Base-by-base conservation (phyloP, 495 filamentous ascomycete genomes). In the Lasiosphaeriaceae sp. region DNA sequence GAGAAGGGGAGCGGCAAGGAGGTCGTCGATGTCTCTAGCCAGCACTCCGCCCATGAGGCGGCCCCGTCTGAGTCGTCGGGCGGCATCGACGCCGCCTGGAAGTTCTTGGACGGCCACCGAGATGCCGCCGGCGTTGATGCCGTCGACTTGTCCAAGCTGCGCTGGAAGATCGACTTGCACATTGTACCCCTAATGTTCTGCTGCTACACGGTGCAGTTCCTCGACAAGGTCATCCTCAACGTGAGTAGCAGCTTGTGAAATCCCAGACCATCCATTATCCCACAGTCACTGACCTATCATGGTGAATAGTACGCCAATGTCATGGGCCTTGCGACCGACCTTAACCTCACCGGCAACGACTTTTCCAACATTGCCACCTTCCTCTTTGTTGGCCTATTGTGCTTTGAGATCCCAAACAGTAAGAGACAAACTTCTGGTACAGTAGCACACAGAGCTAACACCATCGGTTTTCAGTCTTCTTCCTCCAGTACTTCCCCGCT, bases 211-310 rank as follows among this genome's bases (percentile, higher is more conserved):
- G 73, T 87, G 67, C 85, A 87, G 66, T 86, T 85, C 61, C 68
- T 87, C 39, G 85, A 88, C 67, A 88, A 88, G 67, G 80, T 86
- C 41, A 74, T 81, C 11, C 70, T 86, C 56, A 86, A 86, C 52
- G 71, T 69, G 29, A 56, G 71, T 61, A 6, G 14, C n/a, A n/a
- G n/a, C 26, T 7, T 14, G 20, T 19, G n/a, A 24, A 45, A 26
- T 31, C n/a, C 44, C 23, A 20, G 17, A 46, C 47, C 16, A 17
- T 44, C 5, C 7, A 12, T 29, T 20, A 20, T n/a, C 4, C 7
- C 12, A 14, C 49, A 14, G 12, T 14, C 35, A 44, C 24, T 12
- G 2, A 21, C 29, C 24, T 46, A 37, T 41, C 9, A 14, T 34
- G 19, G n/a, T 52, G n/a, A 8, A 51, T 9, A 65, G 69, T 74